A percentile compares a stretch with the other conserved stretches of the same genome.
Evolutionary conservation across 2,329 filamentous ascomycete species (phyloP).

Genomic region (Fusarium sp.): DNA sequence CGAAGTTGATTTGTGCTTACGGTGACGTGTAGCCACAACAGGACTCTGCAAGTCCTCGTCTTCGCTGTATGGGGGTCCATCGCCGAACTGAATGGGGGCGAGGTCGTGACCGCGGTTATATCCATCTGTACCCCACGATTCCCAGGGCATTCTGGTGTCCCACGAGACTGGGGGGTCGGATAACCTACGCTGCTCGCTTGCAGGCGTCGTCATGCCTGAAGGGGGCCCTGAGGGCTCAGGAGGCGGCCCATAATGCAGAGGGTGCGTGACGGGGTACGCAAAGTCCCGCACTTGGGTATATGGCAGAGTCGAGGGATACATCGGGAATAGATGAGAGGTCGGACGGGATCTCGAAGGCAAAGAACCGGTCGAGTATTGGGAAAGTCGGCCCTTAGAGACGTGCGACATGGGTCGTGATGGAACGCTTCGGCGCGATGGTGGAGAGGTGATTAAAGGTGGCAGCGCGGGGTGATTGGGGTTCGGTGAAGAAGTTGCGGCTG

Average conservation of each 20-base stretch:
- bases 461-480: constrained; percentile 70
- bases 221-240: constrained; percentile 78
- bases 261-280: constrained; percentile 86
- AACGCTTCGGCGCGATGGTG: constrained; percentile 71
- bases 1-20: constrained; percentile 84
- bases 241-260: constrained; percentile 94
- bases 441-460: constrained; percentile 71
- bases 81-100: constrained; percentile 86
- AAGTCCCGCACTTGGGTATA: constrained; percentile 97
- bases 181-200: constrained; percentile 83
- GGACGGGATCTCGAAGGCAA: constrained; percentile 81
- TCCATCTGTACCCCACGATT: constrained; percentile 67
- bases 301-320: constrained; percentile 86
- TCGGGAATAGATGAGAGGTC: constrained; percentile 83
- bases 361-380: constrained; percentile 84
- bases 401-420: constrained; percentile 79
- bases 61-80: constrained; percentile 94
- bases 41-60: constrained; percentile 96
- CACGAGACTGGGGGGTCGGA: constrained; percentile 85
- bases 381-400: constrained; percentile 84
- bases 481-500: constrained; percentile 60
- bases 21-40: constrained; percentile 86
- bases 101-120: constrained; percentile 78
- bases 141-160: constrained; percentile 78
- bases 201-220: constrained; percentile 87